phyloP scores from a whole-genome alignment of 768 basidiomycete species.

The Russula sp. region DNA sequence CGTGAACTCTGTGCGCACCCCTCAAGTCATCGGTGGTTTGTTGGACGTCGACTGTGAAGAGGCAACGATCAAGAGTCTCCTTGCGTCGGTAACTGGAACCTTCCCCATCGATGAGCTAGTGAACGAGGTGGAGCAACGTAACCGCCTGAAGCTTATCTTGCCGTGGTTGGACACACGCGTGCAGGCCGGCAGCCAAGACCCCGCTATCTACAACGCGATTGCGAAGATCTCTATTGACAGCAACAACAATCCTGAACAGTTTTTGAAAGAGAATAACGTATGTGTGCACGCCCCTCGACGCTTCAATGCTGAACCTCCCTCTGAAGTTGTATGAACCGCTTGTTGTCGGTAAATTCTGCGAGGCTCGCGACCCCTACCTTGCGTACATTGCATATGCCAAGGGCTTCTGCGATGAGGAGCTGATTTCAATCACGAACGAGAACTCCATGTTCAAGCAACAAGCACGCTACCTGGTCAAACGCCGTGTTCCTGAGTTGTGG shows the following conservation, averaged over 20 bases:
- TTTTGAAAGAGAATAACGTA: slow-evolving; percentile 98
- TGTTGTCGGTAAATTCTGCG: slow-evolving; percentile 98
- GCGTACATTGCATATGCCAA: slow-evolving; percentile 99
- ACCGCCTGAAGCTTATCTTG: slow-evolving; percentile 91
- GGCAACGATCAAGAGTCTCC: slow-evolving; percentile 86
- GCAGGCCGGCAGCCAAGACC: slow-evolving; percentile 88
- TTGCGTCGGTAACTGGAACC: slow-evolving; percentile 90
- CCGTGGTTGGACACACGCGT: slow-evolving; percentile 96
- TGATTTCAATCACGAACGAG: slow-evolving; percentile 94
- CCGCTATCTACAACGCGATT: slow-evolving; percentile 91
- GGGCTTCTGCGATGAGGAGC: slow-evolving; percentile 96
- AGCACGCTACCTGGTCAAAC: slow-evolving; percentile 94
- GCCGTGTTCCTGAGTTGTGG: slow-evolving; percentile 94
- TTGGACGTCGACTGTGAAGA: slow-evolving; percentile 99
- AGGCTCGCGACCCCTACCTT: slow-evolving; percentile 94
- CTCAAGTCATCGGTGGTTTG: slow-evolving; percentile 93
- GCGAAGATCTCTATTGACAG: slow-evolving; percentile 99
- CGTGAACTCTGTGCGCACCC: slow-evolving; percentile 94
- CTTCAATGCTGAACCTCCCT: slow-evolving; percentile 14
- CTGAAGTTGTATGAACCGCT: slow-evolving; percentile 87
- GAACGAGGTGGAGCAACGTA: slow-evolving; percentile 92
- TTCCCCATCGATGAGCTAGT: slow-evolving; percentile 99
- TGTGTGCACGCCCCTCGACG: slow-evolving; percentile 26
- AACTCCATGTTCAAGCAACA: slow-evolving; percentile 99
- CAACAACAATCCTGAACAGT: slow-evolving; percentile 95